Evolutionary conservation across 2,329 filamentous ascomycete species (phyloP).

Genomic region (Fusarium xylarioides): DNA sequence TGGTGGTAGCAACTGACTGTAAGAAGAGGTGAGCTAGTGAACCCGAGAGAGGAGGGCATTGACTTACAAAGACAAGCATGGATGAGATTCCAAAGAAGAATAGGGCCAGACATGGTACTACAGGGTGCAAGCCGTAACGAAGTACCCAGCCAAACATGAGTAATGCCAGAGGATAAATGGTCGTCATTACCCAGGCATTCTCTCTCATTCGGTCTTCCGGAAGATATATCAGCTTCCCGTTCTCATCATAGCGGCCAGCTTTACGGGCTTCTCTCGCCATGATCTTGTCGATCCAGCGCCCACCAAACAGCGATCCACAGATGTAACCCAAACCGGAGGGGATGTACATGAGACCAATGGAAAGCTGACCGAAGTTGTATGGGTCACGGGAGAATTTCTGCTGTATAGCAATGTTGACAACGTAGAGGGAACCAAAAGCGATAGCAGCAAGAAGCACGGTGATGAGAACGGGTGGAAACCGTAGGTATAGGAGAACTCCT

Average conservation of each 20-base stretch:
- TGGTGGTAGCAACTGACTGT: conserved; percentile 74
- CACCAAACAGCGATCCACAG: conserved; percentile 72
- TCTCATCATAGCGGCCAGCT: conserved; percentile 72
- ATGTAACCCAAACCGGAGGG: conserved; percentile 79
- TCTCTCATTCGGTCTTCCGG: conserved; percentile 86
- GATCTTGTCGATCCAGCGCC: conserved; percentile 81
- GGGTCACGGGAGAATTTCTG: conserved; percentile 72
- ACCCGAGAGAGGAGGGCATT: neutral
- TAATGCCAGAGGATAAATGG: conserved; percentile 74
- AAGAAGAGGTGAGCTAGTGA: conserved; percentile 7
- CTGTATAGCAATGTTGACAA: conserved; percentile 81
- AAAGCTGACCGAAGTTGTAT: conserved; percentile 73
- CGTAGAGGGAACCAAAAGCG: conserved; percentile 78
- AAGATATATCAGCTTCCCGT: conserved; percentile 71
- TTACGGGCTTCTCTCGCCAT: conserved; percentile 80
- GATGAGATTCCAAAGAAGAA: conserved; percentile 80
- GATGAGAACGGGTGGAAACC: conserved; percentile 75
- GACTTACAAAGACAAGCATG: conserved; percentile 78
- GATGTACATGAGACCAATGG: conserved; percentile 81
- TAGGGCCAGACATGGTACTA: conserved; percentile 69
- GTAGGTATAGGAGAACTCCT: conserved; percentile 74
- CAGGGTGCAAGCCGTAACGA: conserved; percentile 71
- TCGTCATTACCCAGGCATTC: conserved; percentile 80
- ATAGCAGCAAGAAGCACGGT: conserved; percentile 79
- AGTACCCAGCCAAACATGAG: conserved; percentile 83